These are phyloP conservation scores for Sarcomyxa edulis DNA, from an alignment of 768 basidiomycete species.

Conservation along the genomic window DNA sequence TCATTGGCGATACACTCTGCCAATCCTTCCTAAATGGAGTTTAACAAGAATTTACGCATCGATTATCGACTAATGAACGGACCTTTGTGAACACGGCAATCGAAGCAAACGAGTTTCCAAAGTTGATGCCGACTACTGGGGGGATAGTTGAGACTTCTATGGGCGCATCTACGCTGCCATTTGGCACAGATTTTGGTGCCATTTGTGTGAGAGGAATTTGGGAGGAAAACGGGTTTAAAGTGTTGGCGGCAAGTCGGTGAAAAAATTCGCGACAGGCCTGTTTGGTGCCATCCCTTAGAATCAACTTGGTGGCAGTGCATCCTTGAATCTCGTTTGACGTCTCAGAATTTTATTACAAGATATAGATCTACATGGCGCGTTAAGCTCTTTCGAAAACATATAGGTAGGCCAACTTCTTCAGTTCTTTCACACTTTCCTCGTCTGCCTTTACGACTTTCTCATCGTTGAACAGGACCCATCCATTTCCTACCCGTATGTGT, in stretches of 20 bases:
- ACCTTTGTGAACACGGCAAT: conserved; percentile 96
- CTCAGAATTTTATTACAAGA: too few species aligned
- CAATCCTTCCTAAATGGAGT: conserved; percentile 63
- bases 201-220: conserved; percentile 20
- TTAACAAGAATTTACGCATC: conserved; percentile 3
- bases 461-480: conserved; percentile 94
- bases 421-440: conserved; percentile 67
- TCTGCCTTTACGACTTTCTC: conserved; percentile 94
- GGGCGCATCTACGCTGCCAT: conserved; percentile 45
- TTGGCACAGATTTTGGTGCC: conserved; percentile 38
- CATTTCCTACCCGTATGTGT: conserved; percentile 55
- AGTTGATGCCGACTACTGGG: conserved; percentile 88
- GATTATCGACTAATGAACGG: conserved; percentile 13
- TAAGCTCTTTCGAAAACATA: conserved; percentile 73
- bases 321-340: too few species aligned
- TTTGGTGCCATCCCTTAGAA: too few species aligned
- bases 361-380: too few species aligned
- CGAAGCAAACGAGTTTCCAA: conserved; percentile 92
- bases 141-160: conserved; percentile 33
- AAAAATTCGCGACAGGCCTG: too few species aligned
- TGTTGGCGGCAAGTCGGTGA: too few species aligned
- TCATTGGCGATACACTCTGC: conserved; percentile 97
- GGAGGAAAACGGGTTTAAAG: too few species aligned
- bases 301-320: too few species aligned
- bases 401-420: conserved; percentile 87